Base-by-base conservation (phyloP, 202 grass and related monocot genomes). In the Alloteropsis angusta region DNA sequence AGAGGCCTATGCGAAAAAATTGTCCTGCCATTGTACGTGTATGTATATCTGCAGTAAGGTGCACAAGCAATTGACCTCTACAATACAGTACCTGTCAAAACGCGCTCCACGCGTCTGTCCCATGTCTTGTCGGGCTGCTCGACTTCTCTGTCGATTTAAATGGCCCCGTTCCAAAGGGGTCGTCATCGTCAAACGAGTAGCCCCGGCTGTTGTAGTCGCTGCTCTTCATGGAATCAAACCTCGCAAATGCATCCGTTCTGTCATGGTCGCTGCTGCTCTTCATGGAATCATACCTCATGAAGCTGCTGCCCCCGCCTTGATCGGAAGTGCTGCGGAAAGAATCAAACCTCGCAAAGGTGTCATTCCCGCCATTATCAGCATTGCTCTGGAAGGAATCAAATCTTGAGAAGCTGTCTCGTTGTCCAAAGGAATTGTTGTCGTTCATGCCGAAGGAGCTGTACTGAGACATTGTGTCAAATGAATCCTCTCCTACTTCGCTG, bases 211-310 rank as follows among this genome's bases (percentile, higher is more conserved):
- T 49, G 30, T 78, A 85, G 38, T 77, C 81, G 0, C 84, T 92
- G 85, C 91, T 97, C 72, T 90, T 93, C 88, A 95, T 92, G 11
- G 95, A 98, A 81, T 95, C 95, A 52, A 95, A 98, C 76, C 92
- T 87, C 36, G 78, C 75, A 25, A 97, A 88, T 11, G 72, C 17
- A 39, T 84, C 87, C 1, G 13, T 56, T 79, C 85, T 86, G 66
- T 90, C 89, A 62, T 91, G 91, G 68, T 88, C 83, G 9, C 76
- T 88, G 39, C 47, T 88, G 80, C 88, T 88, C 71, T 83, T 81
- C 47, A 83, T 90, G n/a, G 91, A 87, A 73, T 93, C 88, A 0
- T 87, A 93, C 70, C 88, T 90, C 85, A 44, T 76, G 81, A 91
- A 93, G 77, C 69, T 86, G 82, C 43, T 68, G 65, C 80, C 79